Base-by-base conservation (phyloP, 805 yeast genomes). In the Candida krabiensis region DNA sequence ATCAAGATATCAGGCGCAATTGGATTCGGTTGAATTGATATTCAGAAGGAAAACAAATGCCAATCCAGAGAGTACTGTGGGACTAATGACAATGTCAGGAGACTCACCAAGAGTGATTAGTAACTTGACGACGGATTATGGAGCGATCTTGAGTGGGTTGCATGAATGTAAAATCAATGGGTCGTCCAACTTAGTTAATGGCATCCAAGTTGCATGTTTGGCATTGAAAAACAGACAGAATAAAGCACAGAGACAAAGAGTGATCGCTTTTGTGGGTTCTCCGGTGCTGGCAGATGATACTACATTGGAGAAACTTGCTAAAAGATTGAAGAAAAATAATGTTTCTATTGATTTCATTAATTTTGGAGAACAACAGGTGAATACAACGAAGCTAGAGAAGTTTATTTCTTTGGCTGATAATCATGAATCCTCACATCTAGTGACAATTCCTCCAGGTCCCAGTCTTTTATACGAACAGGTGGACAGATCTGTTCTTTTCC, bases 151-250 rank as follows among this genome's bases (percentile, higher is more conserved):
- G 47, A 70, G 86, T 16, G 97, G 96, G 5, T 70, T 88, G 29
- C 96, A 88, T 55, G 88, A 84, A 30, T 81, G 83, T 22, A 77
- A 75, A 49, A 80, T 93, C 38, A 69, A 71, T 12, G 96, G 96
- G 2, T 58, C 59, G 23, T 62, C 70, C 27, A 86, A 88, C 56
- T 72, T 93, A 41, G 69, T 83, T 19, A 83, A 89, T 26, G 95
- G 95, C 9, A 79, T 93, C 51, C 96, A 90, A 66, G 95, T 93
- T 46, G 98, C 98, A 11, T 83, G 84, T 49, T 66, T 93, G 56
- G 97, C 97, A 14, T 79, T 91, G 58, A 93, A 90, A 60, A 97
- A 91, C 67, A 87, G 99, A 56, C 96, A 89, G 63, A 91, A 93
- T 67, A 89, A 86, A 64, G 83, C 83, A 5, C 98, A 89, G 61